Base-by-base conservation (phyloP, 441 rosid genomes). In the Biscutella laevigata region DNA sequence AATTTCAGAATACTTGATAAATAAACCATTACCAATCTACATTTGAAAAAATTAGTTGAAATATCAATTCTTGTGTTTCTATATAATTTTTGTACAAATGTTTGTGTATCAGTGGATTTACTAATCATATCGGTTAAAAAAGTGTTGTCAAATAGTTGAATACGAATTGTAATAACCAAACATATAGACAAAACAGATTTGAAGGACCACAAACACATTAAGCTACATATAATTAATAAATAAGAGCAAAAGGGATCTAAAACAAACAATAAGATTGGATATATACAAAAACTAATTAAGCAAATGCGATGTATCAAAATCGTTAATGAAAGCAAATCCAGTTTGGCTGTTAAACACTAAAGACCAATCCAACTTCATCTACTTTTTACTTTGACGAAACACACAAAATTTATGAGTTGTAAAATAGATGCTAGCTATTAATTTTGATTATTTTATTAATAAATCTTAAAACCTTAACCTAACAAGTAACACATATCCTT, bases 281-380 rank as follows among this genome's bases (percentile, higher is more conserved):
- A 45, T 26, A 35, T 37, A 25, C 25, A n/a, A 32, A 62, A 62
- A 34, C 25, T 41, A 27, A 41, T 50, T 16, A 50, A 65, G 42
- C 13, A 37, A 36, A 29, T 44, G 14, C 25, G 41, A 12, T 36
- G 19, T 25, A 22, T 35, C 40, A 12, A 33, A 29, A 36, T 46
- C 8, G 22, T 17, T 63, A 37, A 17, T 48, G 69, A 57, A 57
- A 64, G 20, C 63, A 65, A 57, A 51, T 43, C 59, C 16, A 38
- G 49, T 65, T 66, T 52, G 60, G 70, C 49, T 58, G 56, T 66
- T 19, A 29, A 59, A 44, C 70, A 66, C 70, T 52, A n/a, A 30
- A 58, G 65, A 66, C 65, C 65, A 66, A 52, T 59, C 70, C 70
- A 66, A 60, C 40, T 44, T 37, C 0, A 58, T 17, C 55, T 24